These are phyloP conservation scores for Glycine tomentella DNA, from an alignment of 306 rosid genomes.

Conservation along the genomic window DNA sequence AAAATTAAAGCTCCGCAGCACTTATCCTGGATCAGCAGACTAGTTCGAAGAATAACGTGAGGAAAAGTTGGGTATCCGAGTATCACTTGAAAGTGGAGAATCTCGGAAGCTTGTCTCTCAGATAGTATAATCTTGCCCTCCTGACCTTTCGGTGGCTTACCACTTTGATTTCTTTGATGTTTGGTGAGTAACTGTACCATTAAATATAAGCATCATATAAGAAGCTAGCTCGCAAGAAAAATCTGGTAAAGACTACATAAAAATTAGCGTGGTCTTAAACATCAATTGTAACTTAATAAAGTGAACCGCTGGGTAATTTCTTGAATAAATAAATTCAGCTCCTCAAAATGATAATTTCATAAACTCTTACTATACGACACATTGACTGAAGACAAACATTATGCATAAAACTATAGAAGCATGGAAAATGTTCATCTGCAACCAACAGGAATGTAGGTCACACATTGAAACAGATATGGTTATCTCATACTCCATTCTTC, in stretches of 20 bases:
- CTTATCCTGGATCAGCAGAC: conserved; percentile 43
- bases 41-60: conserved; percentile 42
- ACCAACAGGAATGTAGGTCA: neutral
- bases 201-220: conserved; percentile 39
- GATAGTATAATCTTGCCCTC: conserved; percentile 87
- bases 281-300: neutral
- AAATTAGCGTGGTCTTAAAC: neutral
- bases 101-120: conserved; percentile 96
- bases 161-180: conserved; percentile 87
- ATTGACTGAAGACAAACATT: conserved; percentile 2
- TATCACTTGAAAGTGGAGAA: conserved; percentile 90
- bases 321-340: conserved; percentile 4
- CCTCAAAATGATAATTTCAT: neutral
- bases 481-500: conserved; percentile 11
- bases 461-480: neutral
- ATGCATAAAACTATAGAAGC: neutral
- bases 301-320: conserved; percentile 22
- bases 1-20: conserved; percentile 37
- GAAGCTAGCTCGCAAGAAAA: conserved; percentile 20
- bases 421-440: conserved; percentile 1
- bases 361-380: neutral
- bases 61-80: conserved; percentile 6
- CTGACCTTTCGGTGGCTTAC: conserved; percentile 87
- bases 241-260: conserved; percentile 9
- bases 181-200: conserved; percentile 85